A percentile compares a stretch with the other conserved stretches of the same genome.
Conservation (phyloP, 495 filamentous ascomycete species). For the Penicillium tannophilum region DNA sequence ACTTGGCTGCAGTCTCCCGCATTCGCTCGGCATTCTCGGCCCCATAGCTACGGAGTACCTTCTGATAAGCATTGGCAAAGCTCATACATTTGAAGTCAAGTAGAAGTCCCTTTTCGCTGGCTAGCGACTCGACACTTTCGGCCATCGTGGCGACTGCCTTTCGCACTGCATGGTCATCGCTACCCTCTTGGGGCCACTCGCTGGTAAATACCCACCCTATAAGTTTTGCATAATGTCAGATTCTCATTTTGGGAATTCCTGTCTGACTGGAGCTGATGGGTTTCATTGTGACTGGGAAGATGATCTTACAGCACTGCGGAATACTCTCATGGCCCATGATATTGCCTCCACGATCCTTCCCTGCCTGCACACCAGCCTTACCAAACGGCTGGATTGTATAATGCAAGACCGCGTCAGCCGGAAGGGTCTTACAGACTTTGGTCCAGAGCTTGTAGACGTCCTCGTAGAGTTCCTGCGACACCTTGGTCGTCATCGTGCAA, state of each 20-base stretch:
- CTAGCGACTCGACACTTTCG: background rate
- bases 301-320: background rate
- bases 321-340: background rate
- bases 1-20: background rate
- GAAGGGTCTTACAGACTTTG: background rate
- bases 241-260: too few species aligned
- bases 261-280: too few species aligned
- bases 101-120: background rate
- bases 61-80: background rate
- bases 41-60: background rate
- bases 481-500: background rate
- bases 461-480: background rate
- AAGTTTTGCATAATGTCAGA: background rate
- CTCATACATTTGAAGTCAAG: background rate
- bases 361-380: background rate
- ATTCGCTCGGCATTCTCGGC: background rate
- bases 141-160: background rate
- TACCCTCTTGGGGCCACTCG: background rate
- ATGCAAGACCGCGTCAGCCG: background rate
- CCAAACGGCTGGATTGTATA: slow-evolving; percentile 1
- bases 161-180: background rate
- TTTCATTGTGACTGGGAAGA: background rate
- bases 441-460: background rate
- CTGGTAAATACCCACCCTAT: slow-evolving; percentile 3
- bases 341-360: background rate